Percentiles rank a stretch among this genome's conserved stretches.
These are phyloP conservation scores for Malus hybrid DNA, from an alignment of 331 rosid species.

Conservation along the genomic window DNA sequence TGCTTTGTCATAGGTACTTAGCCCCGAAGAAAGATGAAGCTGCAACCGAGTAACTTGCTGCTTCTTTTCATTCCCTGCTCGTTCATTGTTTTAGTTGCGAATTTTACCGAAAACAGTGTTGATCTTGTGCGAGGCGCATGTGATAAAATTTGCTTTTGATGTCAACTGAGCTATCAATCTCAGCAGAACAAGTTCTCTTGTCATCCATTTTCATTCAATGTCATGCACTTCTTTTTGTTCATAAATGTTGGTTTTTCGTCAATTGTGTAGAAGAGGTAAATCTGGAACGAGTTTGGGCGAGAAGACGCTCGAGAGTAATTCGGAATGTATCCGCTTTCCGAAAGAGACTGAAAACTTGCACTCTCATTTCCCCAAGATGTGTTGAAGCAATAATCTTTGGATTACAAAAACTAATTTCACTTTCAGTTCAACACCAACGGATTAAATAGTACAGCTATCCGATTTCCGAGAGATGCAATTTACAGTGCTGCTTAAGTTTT, in stretches of 20 bases:
- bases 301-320: too few relatives aligned
- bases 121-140: neutral
- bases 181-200: too few relatives aligned
- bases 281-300: too few relatives aligned
- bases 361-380: too few relatives aligned
- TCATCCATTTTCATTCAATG: too few relatives aligned
- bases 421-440: neutral
- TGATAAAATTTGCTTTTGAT: neutral
- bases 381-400: neutral
- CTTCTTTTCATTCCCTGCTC: neutral
- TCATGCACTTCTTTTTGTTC: neutral
- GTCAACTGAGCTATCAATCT: neutral
- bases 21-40: conserved; percentile 55
- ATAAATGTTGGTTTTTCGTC: neutral
- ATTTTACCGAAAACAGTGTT: conserved; percentile 4
- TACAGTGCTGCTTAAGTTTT: neutral
- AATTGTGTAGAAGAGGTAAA: too few relatives aligned
- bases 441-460: neutral
- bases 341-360: too few relatives aligned
- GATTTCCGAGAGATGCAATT: neutral
- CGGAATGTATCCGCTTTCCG: too few relatives aligned
- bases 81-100: neutral
- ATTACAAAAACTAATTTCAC: neutral
- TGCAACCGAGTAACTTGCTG: conserved; percentile 36
- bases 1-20: conserved; percentile 39